Evolutionary conservation across 768 basidiomycete genomes (phyloP), one percentile per base, ranked within the genome.

Genomic region (Dioszegia crocea): DNA sequence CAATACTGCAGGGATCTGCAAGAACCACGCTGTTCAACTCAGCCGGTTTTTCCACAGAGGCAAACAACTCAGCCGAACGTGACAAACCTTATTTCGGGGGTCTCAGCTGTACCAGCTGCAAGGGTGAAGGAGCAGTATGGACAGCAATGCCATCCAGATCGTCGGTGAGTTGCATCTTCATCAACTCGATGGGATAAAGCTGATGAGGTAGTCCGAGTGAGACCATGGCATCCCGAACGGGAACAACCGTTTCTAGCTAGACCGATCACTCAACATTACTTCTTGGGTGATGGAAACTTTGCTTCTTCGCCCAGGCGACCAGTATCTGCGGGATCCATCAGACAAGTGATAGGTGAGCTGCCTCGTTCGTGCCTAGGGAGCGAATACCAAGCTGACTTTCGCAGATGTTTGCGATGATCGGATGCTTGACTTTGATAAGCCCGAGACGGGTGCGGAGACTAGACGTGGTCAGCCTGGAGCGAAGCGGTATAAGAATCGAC

Each of bases 401-500:
- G 21, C 84, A 89, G 77, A 93, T 76, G 85, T 93, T 50, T 83
- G 94, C 61, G 94, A 98, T 78, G 89, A 94, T 80, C 85, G 92
- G 56, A 90, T 94, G 68, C 82, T 98, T 60, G 91, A 90, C 14
- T 99, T 98, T 71, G 96, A 99, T 77, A 92, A 93, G 33, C 88
- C 90, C 60, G 91, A 96, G 78, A 86, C 86, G 76, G 87, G 90
- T 44, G 56, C 44, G 4, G 67, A 61, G 31, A 57, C 53, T 1
- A 52, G 53, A 40, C 57, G 64, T 29, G 60, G 73, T 16, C 64
- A 62, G 16, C 68, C 70, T 0, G 76, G 71, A 36, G 89, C 88
- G 41, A 92, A 91, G 75, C 84, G 93, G 62, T 93, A 94, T 81
- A 97, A 97, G 77, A 92, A 98, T 79, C 87, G 87, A 74, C 83